A percentile compares a stretch with the other conserved stretches of the same genome.
These are phyloP conservation scores for Cryptococcus hybrid DNA, from an alignment of 1,284 basidiomycete genomes.

Conservation along the genomic window DNA sequence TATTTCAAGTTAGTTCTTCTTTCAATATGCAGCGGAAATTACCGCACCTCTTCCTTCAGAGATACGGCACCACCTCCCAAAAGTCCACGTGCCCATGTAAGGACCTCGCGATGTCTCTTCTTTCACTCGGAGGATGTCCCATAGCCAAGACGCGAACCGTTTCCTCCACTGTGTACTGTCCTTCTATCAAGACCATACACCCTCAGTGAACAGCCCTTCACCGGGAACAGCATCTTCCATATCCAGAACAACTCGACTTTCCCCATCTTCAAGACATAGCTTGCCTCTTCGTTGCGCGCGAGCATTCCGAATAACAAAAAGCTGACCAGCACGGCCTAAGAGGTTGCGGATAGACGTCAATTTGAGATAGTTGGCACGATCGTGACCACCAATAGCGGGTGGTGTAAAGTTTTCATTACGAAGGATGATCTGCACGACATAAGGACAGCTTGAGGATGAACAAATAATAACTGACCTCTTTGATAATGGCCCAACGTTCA, in stretches of 20 bases:
- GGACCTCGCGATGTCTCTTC: constrained; percentile 73
- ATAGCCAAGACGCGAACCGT: constrained; percentile 87
- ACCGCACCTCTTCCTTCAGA: constrained; percentile 78
- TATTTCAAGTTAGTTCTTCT: constrained; percentile 5
- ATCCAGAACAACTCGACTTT: constrained; percentile 86
- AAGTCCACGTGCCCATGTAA: constrained; percentile 95
- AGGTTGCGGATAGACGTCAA: constrained; percentile 95
- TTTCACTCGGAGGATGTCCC: constrained; percentile 95
- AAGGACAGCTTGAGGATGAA: too few species aligned
- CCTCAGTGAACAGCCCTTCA: constrained; percentile 95
- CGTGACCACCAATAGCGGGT: constrained; percentile 81
- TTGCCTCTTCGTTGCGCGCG: constrained; percentile 70
- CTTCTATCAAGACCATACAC: constrained; percentile 90
- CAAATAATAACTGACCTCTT: constrained; percentile 54
- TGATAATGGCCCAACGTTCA: constrained; percentile 81
- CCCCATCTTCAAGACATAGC: constrained; percentile 88
- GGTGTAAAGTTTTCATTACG: constrained; percentile 96
- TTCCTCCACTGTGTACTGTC: constrained; percentile 91
- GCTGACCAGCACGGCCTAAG: constrained; percentile 81
- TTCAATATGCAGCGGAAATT: constrained; percentile 23
- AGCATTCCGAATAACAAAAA: constrained; percentile 85
- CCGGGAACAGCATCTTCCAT: constrained; percentile 88
- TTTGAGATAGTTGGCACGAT: constrained; percentile 79
- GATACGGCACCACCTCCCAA: constrained; percentile 89
- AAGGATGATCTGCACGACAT: constrained; percentile 57